These are phyloP conservation scores for Colletotrichum eleusines DNA, from an alignment of 2,329 filamentous ascomycete species.

Conservation along the genomic window DNA sequence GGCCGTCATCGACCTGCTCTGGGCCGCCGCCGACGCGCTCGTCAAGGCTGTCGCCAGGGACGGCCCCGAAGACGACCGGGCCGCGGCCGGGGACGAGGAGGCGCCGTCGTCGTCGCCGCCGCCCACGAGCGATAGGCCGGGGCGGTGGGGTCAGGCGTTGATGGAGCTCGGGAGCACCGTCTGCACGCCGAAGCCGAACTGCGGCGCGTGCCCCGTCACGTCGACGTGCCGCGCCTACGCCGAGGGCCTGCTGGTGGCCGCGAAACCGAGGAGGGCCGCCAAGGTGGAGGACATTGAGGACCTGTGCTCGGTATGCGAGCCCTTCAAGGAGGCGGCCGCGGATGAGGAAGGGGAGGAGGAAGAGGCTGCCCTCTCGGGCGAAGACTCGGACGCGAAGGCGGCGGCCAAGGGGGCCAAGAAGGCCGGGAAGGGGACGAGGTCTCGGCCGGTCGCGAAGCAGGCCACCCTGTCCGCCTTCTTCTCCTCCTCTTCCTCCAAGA, in stretches of 20 bases:
- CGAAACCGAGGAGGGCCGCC: conserved; percentile 40
- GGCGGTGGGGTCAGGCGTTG: conserved; percentile 72
- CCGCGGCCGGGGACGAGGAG: conserved; percentile 35
- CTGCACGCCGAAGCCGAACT: conserved; percentile 71
- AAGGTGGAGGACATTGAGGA: conserved; percentile 62
- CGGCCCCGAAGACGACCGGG: conserved; percentile 40
- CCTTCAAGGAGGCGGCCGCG: conserved; percentile 54
- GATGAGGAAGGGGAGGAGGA: conserved; percentile 45
- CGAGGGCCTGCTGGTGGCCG: conserved; percentile 57
- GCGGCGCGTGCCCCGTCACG: conserved; percentile 63
- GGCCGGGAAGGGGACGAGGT: conserved; percentile 19
- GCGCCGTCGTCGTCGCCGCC: neutral
- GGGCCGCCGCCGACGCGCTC: conserved; percentile 68
- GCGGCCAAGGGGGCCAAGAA: conserved; percentile 16
- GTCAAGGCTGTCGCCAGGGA: conserved; percentile 64
- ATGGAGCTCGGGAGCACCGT: conserved; percentile 76
- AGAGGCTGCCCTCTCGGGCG: conserved; percentile 39
- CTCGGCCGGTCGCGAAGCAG: conserved; percentile 45
- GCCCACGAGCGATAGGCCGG: conserved; percentile 62
- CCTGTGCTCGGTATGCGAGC: conserved; percentile 61
- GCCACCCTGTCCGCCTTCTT: conserved; percentile 52
- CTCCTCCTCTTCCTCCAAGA: conserved; percentile 48
- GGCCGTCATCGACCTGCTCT: conserved; percentile 63
- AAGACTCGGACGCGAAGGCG: conserved; percentile 13
- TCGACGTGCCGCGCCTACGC: conserved; percentile 63